Conservation (phyloP, 2,329 filamentous ascomycete species). For the Aspergillus floridensis region DNA sequence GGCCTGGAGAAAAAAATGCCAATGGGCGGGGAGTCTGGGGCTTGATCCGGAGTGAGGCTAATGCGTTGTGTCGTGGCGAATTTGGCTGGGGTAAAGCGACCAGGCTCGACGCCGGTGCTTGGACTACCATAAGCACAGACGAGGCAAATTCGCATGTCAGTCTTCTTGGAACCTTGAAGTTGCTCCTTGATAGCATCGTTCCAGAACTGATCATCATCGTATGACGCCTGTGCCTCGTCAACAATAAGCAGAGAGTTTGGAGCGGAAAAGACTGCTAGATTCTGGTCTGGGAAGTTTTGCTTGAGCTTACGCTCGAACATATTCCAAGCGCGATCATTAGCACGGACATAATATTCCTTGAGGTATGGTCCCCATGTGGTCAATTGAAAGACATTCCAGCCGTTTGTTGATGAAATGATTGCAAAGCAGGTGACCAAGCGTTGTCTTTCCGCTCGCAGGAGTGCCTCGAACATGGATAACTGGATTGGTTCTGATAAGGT, state of each 20-base stretch:
- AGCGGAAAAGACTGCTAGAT: background rate
- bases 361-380: background rate
- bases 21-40: background rate
- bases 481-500: slow-evolving; percentile 5
- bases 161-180: background rate
- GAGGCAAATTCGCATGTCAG: slow-evolving; percentile 17
- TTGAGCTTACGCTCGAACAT: background rate
- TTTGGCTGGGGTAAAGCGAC: background rate
- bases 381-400: background rate
- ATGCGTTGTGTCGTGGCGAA: background rate
- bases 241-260: slow-evolving; percentile 13
- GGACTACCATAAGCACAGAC: slow-evolving; percentile 20
- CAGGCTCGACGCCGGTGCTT: background rate
- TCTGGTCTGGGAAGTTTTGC: background rate
- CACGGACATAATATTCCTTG: background rate
- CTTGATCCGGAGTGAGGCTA: background rate
- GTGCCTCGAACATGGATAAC: slow-evolving; percentile 12
- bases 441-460: slow-evolving; percentile 14
- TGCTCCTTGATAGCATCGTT: slow-evolving; percentile 13
- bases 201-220: slow-evolving; percentile 9
- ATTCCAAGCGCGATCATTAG: background rate
- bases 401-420: background rate
- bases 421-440: slow-evolving; percentile 5
- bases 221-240: slow-evolving; percentile 16
- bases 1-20: background rate